Conservation (phyloP, 1,284 basidiomycete species). For the Puccinia polysora region DNA sequence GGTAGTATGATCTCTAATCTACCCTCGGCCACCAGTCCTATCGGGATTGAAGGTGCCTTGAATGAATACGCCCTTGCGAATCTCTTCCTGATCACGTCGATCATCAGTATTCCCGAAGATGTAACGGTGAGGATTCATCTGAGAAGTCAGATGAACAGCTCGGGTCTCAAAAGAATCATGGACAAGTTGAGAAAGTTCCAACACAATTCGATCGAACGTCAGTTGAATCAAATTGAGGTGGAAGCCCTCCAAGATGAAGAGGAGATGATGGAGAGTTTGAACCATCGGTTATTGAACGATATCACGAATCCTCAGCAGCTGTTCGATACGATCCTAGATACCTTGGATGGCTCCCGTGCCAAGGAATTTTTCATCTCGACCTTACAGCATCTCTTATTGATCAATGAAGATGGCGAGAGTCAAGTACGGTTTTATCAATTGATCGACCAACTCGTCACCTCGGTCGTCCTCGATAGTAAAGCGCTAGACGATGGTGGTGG, state of each 20-base stretch:
- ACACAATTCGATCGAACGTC: constrained; percentile 63
- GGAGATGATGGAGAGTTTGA: constrained; percentile 69
- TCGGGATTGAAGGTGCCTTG: constrained; percentile 71
- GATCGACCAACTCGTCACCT: constrained; percentile 84
- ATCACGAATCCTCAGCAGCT: constrained; percentile 79
- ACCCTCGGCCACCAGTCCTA: constrained; percentile 49
- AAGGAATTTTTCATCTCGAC: constrained; percentile 82
- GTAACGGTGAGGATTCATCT: constrained; percentile 77
- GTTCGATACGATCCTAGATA: constrained; percentile 71
- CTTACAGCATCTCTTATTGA: constrained; percentile 85
- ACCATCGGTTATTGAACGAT: constrained; percentile 70
- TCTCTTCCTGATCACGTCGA: constrained; percentile 65
- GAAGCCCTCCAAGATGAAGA: constrained; percentile 73
- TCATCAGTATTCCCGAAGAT: constrained; percentile 65
- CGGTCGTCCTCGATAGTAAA: constrained; percentile 83
- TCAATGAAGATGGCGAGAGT: constrained; percentile 66
- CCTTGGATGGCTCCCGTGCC: constrained; percentile 71
- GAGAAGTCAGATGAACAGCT: constrained; percentile 79
- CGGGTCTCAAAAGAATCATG: constrained; percentile 72
- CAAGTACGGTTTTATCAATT: constrained; percentile 85
- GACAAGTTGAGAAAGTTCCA: constrained; percentile 67
- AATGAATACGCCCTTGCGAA: constrained; percentile 66
- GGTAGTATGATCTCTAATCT: constrained; percentile 57
- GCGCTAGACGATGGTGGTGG: constrained; percentile 62
- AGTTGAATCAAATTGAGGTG: constrained; percentile 65